These are phyloP conservation scores for Colletotrichum lentis DNA, from an alignment of 2,329 filamentous ascomycete genomes.

Conservation along the genomic window DNA sequence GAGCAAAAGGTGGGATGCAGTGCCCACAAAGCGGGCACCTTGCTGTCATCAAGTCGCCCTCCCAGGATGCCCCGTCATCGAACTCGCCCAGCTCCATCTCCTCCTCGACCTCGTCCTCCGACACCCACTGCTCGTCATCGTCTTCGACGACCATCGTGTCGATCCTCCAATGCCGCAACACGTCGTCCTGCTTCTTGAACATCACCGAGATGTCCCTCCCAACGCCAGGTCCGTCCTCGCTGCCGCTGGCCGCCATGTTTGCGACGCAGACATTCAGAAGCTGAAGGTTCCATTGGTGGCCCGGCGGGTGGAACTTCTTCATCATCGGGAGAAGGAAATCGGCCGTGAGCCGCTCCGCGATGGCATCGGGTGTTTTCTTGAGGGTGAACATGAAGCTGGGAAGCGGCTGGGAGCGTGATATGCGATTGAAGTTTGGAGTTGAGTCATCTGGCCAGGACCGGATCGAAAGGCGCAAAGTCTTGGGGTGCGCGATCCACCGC, in stretches of 20 bases:
- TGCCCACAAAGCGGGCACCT: slow-evolving; percentile 61
- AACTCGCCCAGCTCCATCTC: slow-evolving; percentile 43
- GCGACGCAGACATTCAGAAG: slow-evolving; percentile 87
- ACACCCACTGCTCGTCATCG: slow-evolving; percentile 29
- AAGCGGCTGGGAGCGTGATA: slow-evolving; percentile 77
- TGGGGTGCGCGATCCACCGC: slow-evolving; percentile 81
- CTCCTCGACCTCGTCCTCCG: slow-evolving; percentile 37
- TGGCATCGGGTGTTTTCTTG: slow-evolving; percentile 62
- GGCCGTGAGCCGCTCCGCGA: slow-evolving; percentile 74
- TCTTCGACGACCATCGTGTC: slow-evolving; percentile 45
- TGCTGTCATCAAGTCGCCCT: slow-evolving; percentile 40
- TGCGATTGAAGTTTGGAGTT: slow-evolving; percentile 69
- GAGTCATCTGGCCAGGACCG: slow-evolving; percentile 64
- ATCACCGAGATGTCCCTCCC: slow-evolving; percentile 83
- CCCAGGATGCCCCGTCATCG: slow-evolving; percentile 43
- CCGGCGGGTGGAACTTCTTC: slow-evolving; percentile 73
- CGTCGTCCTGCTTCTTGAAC: slow-evolving; percentile 78
- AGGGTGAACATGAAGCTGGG: slow-evolving; percentile 78
- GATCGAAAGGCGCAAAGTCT: slow-evolving; percentile 81
- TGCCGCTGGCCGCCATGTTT: slow-evolving; percentile 75
- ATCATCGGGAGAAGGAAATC: slow-evolving; percentile 78
- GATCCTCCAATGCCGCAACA: slow-evolving; percentile 72
- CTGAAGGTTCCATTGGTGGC: slow-evolving; percentile 77
- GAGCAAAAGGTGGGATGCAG: slow-evolving; percentile 64
- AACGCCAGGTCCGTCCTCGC: slow-evolving; percentile 58